Evolutionary conservation across 2,329 filamentous ascomycete genomes (phyloP), one percentile per base, ranked within the genome.

Genomic region (Paraphaeosphaeria sporulosa): DNA sequence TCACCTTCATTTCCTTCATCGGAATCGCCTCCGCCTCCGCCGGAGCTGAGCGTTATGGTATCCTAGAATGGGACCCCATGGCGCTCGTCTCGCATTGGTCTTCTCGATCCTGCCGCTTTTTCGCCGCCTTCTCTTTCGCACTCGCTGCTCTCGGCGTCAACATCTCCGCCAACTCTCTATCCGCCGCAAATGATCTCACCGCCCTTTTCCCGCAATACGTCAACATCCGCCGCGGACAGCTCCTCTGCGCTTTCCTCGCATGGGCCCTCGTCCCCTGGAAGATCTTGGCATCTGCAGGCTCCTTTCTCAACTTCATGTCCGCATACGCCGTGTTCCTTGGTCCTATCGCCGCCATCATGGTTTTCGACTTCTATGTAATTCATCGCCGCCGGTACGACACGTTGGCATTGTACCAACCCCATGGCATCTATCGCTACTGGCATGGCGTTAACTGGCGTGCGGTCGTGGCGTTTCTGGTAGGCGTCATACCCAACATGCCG

Each of bases 271-370:
- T 81, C 0, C 81, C 81, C 0, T 83, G 81, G 81, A 80, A 81
- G 69, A 83, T 83, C 53, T 71, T 83, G 5, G 75, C 70, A 34
- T 76, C 73, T 38, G 81, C 80, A 3, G 71, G 74, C 12, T 76
- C 67, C 15, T 81, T 83, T 49, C 66, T 83, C 3, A 83, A 84
- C 46, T 91, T 91, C 76, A 89, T 92, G 84, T 82, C 84, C 46
- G 88, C 87, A 0, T 88, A 89, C 71, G 84, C 85, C 1, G 82
- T 90, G 42, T 90, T 91, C 75, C 78, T 90, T 0, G 87, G 86
- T 0, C 87, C 88, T 0, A 87, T 90, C 59, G 85, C 86, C 0
- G 83, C 83, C 0, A 86, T 90, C 63, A 84, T 89, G 77, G 78
- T 83, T 0, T 81, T 82, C 13, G 87, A 90, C 64, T 89, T 85